Conservation (phyloP, 495 filamentous ascomycete species). For the Rhypophila decipiens region DNA sequence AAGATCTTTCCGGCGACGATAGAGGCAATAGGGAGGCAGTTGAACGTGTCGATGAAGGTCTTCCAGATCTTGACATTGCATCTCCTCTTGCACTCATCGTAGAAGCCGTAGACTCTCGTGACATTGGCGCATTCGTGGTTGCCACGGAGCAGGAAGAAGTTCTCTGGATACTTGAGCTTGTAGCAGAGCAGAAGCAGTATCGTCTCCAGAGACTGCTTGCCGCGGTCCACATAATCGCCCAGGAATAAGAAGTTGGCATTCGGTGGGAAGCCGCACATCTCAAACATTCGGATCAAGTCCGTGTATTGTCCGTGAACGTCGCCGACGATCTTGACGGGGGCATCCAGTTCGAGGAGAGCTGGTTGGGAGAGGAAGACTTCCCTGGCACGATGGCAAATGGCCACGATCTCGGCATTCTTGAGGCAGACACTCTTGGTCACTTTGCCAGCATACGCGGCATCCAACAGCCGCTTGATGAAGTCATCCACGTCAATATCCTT, state of each 20-base stretch:
- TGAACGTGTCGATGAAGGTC: constrained; percentile 97
- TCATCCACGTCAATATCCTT: constrained; percentile 93
- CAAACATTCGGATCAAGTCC: constrained; percentile 94
- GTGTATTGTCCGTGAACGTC: constrained; percentile 99
- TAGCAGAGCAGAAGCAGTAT: constrained; percentile 95
- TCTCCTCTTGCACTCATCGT: constrained; percentile 96
- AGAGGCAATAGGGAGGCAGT: constrained; percentile 87
- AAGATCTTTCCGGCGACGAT: constrained; percentile 99
- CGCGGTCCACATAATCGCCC: constrained; percentile 95
- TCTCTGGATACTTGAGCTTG: constrained; percentile 97
- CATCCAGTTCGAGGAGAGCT: constrained; percentile 80
- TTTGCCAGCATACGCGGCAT: constrained; percentile 92
- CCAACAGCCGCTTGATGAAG: constrained; percentile 89
- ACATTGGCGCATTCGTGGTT: constrained; percentile 99
- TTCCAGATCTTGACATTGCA: constrained; percentile 99
- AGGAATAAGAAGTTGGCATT: constrained; percentile 92
- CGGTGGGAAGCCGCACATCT: constrained; percentile 98
- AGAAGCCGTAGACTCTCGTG: constrained; percentile 96
- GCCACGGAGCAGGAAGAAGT: constrained; percentile 94
- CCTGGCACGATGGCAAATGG: constrained; percentile 79
- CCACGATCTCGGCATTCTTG: constrained; percentile 94
- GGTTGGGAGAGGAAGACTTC: constrained; percentile 91
- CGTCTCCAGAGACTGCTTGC: constrained; percentile 95
- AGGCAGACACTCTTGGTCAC: constrained; percentile 95
- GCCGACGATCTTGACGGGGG: constrained; percentile 98